phyloP scores from a whole-genome alignment of 345 rosid species.

The Salix suchowensis region DNA sequence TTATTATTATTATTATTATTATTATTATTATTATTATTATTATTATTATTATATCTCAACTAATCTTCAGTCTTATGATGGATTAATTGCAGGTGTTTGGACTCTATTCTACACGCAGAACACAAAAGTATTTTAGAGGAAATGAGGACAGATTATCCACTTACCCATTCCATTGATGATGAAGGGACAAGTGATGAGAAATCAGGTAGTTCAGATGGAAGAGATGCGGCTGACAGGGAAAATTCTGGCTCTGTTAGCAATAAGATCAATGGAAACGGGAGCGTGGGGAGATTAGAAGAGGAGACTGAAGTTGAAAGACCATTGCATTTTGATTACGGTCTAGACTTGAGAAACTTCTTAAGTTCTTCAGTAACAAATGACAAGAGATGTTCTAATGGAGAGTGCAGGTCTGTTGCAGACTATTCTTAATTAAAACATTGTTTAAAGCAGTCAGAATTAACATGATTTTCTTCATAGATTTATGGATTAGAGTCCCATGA shows the following conservation, averaged over 20 bases:
- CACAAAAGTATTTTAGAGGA: slow-evolving; percentile 72
- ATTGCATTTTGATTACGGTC: slow-evolving; percentile 36
- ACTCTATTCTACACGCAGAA: slow-evolving; percentile 85
- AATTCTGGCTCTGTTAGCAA: slow-evolving; percentile 12
- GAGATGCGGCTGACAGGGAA: slow-evolving; percentile 20
- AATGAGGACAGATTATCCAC: slow-evolving; percentile 66
- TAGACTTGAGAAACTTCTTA: slow-evolving; percentile 50
- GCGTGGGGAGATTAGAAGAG: slow-evolving; percentile 19
- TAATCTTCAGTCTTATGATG: background rate
- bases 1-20: too few relatives aligned
- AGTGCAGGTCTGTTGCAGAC: slow-evolving; percentile 33
- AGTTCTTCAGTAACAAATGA: slow-evolving; percentile 37
- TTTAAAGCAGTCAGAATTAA: too few relatives aligned
- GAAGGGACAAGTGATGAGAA: slow-evolving; percentile 13
- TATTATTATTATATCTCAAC: too few relatives aligned
- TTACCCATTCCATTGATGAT: slow-evolving; percentile 32
- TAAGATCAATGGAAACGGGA: slow-evolving; percentile 20
- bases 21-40: too few relatives aligned
- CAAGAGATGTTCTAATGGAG: slow-evolving; percentile 30
- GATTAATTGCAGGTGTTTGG: slow-evolving; percentile 55
- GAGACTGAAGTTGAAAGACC: slow-evolving; percentile 17
- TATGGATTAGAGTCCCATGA: too few relatives aligned
- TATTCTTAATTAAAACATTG: too few relatives aligned
- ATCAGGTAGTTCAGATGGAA: slow-evolving; percentile 17
- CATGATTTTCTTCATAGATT: too few relatives aligned